phyloP scores from a whole-genome alignment of 495 filamentous ascomycete species.

The Hyaloscypha bicolor region DNA sequence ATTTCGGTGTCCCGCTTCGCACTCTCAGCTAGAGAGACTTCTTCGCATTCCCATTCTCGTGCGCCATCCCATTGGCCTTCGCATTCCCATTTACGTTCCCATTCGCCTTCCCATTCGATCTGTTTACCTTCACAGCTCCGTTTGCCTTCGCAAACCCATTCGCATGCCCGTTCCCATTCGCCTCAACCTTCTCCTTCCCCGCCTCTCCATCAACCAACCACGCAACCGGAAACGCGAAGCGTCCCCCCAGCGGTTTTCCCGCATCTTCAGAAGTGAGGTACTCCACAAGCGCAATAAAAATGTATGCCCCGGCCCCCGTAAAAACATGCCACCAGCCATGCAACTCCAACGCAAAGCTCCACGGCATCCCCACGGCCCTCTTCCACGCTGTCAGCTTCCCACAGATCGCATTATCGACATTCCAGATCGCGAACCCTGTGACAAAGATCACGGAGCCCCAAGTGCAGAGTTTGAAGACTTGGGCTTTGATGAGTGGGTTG shows the following conservation, averaged over 20 bases:
- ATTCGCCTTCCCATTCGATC: constrained; percentile 6
- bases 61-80: neutral
- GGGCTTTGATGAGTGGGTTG: constrained; percentile 16
- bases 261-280: constrained; percentile 35
- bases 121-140: neutral
- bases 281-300: constrained; percentile 34
- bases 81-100: constrained; percentile 7
- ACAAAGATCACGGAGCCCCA: constrained; percentile 34
- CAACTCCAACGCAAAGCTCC: constrained; percentile 54
- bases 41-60: neutral
- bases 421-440: constrained; percentile 50
- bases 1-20: neutral
- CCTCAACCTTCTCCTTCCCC: constrained; percentile 2
- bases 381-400: constrained; percentile 38
- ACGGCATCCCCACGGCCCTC: constrained; percentile 48
- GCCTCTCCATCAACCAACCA: constrained; percentile 8
- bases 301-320: constrained; percentile 50
- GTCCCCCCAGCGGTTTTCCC: constrained; percentile 24
- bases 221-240: constrained; percentile 32
- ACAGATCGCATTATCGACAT: constrained; percentile 50
- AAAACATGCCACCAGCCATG: constrained; percentile 66
- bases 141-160: constrained; percentile 12
- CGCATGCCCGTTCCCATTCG: neutral
- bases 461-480: constrained; percentile 25
- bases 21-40: neutral